Evolutionary conservation across 306 rosid species (phyloP), one percentile per base, ranked within the genome.

Genomic region (Pterocarpus macrocarpus): DNA sequence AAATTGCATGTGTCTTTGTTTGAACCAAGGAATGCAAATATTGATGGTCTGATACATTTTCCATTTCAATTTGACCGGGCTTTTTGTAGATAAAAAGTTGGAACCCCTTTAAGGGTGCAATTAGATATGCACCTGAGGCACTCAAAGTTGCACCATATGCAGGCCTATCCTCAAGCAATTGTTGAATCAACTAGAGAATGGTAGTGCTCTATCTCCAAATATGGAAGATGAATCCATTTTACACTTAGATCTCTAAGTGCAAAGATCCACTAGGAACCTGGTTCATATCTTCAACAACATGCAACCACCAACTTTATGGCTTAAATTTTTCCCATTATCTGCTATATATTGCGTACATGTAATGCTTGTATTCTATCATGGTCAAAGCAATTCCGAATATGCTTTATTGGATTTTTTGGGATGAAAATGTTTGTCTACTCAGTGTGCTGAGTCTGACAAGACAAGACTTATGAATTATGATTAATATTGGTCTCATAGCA

Each of bases 141-240:
- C 77, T 38, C 13, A 38, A 49, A 80, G 41, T 58, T 47, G 61
- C 61, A 47, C 62, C 7, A 8, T 4, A 61, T 76, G 62, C 76
- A 22, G 35, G 55, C 64, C 64, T 43, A 34, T 47, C 28, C 64
- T 58, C 70, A 39, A 55, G 75, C 49, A 84, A 39, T 43, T 73
- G 73, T 38, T 22, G 14, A 16, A 34, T 83, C 87, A 64, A 69
- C 64, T 52, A 61, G 76, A 7, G 53, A 62, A 78, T 41, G 63
- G 43, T 1, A 13, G 15, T 49, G 63, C 43, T 75, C 32, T 32
- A 34, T 64, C 50, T 64, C 75, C 35, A 66, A 3, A 41, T 43
- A 64, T 86, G 87, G 83, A 80, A 76, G 81, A 80, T 83, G 87
- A 80, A 76, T 86, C 86, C 69, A 66, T 83, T 76, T 83, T 52